These are phyloP conservation scores for Aspergillus aculeatinus DNA, from an alignment of 2,329 filamentous ascomycete species.

Conservation along the genomic window DNA sequence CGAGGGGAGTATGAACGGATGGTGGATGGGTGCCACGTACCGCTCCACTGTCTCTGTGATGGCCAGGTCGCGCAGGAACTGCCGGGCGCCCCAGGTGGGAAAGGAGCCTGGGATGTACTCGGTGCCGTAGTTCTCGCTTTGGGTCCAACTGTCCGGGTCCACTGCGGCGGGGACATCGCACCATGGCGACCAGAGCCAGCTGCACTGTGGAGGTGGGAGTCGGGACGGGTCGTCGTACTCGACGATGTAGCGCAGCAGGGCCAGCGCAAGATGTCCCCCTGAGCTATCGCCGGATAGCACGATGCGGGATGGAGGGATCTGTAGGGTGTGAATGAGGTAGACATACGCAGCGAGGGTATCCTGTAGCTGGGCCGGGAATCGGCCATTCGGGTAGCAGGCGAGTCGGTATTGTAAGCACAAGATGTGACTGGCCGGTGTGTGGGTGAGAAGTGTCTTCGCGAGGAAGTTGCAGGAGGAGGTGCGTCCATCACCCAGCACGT, in stretches of 20 bases:
- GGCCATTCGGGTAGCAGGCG: constrained; percentile 16
- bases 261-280: constrained; percentile 24
- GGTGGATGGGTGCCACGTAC: constrained; percentile 17
- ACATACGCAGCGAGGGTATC: constrained; percentile 24
- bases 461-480: constrained; percentile 16
- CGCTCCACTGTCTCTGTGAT: constrained; percentile 13
- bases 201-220: constrained; percentile 18
- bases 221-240: background rate
- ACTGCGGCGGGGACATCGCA: constrained; percentile 7
- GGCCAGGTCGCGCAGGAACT: constrained; percentile 13
- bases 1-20: constrained; percentile 22
- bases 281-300: constrained; percentile 25
- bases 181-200: constrained; percentile 20
- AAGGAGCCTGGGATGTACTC: constrained; percentile 17
- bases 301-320: constrained; percentile 22
- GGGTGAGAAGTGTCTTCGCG: constrained; percentile 13
- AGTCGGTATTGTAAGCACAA: constrained; percentile 25
- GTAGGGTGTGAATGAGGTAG: constrained; percentile 20
- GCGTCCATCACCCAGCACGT: constrained; percentile 20
- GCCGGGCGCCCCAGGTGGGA: constrained; percentile 16
- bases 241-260: constrained; percentile 23
- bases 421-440: constrained; percentile 13
- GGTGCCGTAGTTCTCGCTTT: constrained; percentile 16
- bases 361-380: constrained; percentile 27
- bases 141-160: constrained; percentile 10